Conservation (phyloP, 306 rosid genomes). For the Begonia masoniana region DNA sequence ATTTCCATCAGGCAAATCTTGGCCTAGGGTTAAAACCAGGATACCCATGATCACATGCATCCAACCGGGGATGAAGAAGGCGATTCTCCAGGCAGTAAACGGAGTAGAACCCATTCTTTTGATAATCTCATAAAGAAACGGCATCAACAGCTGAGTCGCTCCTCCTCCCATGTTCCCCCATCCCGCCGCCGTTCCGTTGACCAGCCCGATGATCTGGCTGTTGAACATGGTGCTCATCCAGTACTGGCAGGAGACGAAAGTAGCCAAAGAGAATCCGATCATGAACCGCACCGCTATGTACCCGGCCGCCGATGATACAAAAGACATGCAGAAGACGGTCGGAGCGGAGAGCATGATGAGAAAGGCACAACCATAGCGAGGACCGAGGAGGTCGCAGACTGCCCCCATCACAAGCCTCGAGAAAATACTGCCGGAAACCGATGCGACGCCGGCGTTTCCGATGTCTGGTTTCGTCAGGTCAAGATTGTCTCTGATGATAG, state of each 20-base stretch:
- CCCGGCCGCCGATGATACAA: slow-evolving; percentile 47
- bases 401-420: slow-evolving; percentile 82
- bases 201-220: slow-evolving; percentile 69
- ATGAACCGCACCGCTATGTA: slow-evolving; percentile 58
- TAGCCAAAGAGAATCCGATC: slow-evolving; percentile 82
- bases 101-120: slow-evolving; percentile 38
- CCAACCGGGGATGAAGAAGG: slow-evolving; percentile 70
- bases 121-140: slow-evolving; percentile 48
- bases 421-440: slow-evolving; percentile 74
- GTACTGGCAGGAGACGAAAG: slow-evolving; percentile 83
- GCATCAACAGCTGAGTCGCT: slow-evolving; percentile 88
- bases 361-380: slow-evolving; percentile 64
- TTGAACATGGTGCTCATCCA: slow-evolving; percentile 98
- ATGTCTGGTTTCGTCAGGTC: slow-evolving; percentile 53
- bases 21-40: slow-evolving; percentile 62
- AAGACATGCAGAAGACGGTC: slow-evolving; percentile 40
- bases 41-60: slow-evolving; percentile 59
- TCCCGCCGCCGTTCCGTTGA: slow-evolving; percentile 80
- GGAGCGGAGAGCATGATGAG: slow-evolving; percentile 3
- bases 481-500: slow-evolving; percentile 8
- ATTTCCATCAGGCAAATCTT: slow-evolving; percentile 86
- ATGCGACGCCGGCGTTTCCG: slow-evolving; percentile 86
- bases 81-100: slow-evolving; percentile 78
- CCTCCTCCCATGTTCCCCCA: slow-evolving; percentile 99
- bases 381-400: slow-evolving; percentile 65